Base-by-base conservation (phyloP, 805 yeast species). In the Citeromyces nyonsensis region DNA sequence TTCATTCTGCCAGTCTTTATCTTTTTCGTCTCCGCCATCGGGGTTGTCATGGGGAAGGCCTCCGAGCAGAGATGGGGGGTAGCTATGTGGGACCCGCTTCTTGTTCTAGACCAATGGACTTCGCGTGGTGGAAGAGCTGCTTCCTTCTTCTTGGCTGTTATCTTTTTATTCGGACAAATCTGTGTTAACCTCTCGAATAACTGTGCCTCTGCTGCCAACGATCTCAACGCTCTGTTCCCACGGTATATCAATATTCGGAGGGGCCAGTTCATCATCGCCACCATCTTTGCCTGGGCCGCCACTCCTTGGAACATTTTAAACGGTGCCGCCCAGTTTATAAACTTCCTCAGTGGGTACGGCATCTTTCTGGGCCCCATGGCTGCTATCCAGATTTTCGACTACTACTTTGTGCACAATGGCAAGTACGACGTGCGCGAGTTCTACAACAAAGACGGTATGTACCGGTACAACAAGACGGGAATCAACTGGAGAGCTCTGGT, bases 161-260 rank as follows among this genome's bases (percentile, higher is more conserved):
- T 60, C 3, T 52, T 59, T 34, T 45, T 49, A 9, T 31, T 51
- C 18, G 53, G 62, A 4, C 66, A 61, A 37, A 40, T 61, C 33
- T 48, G 59, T 9, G 55, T 59, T 39, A 59, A 58, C 34, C 51
- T 58, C 15, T 47, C 58, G 12, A 54, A 56, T 28, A 51, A 56
- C 32, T 61, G 61, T 27, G 49, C 59, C 28, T 53, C 66, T 30
- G 67, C 66, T 9, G 71, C 69, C 11, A 68, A 64, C 53, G 73
- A 66, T 38, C 40, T 68, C 39, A 59, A 68, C 15, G 71, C 65
- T 35, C 40, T 67, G 37, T 51, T 56, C 31, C 70, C 70, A 11
- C 48, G 51, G 35, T 60, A 53, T 37, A 43, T 65, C 38, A 58
- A 58, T 39, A 51, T 65, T 32, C 48, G 51, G 28, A 47, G 70